Percentiles rank a stretch among this genome's conserved stretches.
Evolutionary conservation across 495 filamentous ascomycete genomes (phyloP).

Genomic region (Penicillium waksmanii): DNA sequence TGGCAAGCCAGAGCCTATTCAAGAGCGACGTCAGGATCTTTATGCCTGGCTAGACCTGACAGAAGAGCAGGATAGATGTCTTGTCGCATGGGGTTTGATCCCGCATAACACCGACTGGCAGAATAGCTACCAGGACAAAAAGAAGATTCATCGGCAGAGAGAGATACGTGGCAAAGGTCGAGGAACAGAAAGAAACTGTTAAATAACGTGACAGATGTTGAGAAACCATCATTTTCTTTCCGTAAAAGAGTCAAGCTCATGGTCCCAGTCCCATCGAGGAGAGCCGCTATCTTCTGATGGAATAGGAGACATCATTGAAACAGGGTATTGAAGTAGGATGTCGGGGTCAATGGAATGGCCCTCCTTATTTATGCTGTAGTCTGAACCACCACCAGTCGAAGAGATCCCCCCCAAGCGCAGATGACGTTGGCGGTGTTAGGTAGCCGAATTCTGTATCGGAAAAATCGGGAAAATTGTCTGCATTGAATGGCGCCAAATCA

Average conservation of each 20-base stretch:
- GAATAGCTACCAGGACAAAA: constrained; percentile 15
- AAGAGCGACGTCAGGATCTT: constrained; percentile 16
- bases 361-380: not conserved
- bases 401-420: not conserved
- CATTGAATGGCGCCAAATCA: constrained; percentile 2
- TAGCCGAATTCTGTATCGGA: constrained; percentile 6
- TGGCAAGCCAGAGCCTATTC: not conserved
- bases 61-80: constrained; percentile 12
- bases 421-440: constrained; percentile 14
- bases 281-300: constrained; percentile 15
- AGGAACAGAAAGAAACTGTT: not conserved
- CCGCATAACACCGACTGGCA: constrained; percentile 20
- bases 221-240: not conserved
- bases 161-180: not conserved
- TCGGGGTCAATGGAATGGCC: constrained; percentile 16
- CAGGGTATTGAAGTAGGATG: constrained; percentile 18
- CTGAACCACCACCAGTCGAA: not conserved
- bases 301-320: constrained; percentile 22
- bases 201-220: not conserved
- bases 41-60: constrained; percentile 21
- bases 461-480: constrained; percentile 5
- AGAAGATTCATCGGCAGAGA: constrained; percentile 14
- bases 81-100: constrained; percentile 20
- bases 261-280: constrained; percentile 25
- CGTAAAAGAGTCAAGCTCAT: constrained; percentile 10